Conservation (phyloP, 208 protist species). For the Acanthamoeba lugdunensis region DNA sequence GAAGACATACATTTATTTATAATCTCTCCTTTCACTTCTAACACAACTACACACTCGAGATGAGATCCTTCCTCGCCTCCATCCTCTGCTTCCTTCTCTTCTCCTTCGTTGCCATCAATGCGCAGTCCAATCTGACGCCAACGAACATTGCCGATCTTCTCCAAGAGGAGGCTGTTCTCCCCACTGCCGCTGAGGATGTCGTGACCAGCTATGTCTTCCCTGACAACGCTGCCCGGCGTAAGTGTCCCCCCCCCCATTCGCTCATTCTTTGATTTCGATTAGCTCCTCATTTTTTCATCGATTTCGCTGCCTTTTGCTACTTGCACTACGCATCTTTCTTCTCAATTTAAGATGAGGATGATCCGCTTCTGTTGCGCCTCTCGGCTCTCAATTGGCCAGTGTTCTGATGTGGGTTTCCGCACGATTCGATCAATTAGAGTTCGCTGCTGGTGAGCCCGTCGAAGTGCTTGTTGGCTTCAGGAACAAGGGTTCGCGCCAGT, state of each 20-base stretch:
- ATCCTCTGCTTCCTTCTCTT: constrained; percentile 20
- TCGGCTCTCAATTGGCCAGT: too few relatives aligned
- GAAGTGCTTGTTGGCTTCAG: constrained; percentile 10
- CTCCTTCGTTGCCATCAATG: constrained; percentile 10
- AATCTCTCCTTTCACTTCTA: neutral
- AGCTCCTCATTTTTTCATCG: neutral
- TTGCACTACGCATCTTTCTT: neutral
- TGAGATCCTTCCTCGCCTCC: constrained; percentile 9
- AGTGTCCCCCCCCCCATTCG: neutral
- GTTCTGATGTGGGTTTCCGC: neutral
- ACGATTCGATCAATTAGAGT: neutral
- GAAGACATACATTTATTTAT: neutral
- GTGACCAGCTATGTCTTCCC: neutral
- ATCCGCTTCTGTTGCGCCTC: neutral
- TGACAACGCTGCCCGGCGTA: neutral
- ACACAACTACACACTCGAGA: neutral
- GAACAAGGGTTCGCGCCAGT: constrained; percentile 20
- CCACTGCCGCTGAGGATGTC: neutral
- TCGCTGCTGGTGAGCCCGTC: neutral
- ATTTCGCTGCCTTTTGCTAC: neutral
- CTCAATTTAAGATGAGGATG: neutral
- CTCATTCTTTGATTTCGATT: neutral
- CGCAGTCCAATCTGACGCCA: constrained; percentile 30
- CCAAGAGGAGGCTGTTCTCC: neutral
- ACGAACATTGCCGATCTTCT: constrained; percentile 44